Percentiles rank a stretch among this genome's conserved stretches.
Conservation (phyloP, 495 filamentous ascomycete genomes). For the Talaromyces thailandensis region DNA sequence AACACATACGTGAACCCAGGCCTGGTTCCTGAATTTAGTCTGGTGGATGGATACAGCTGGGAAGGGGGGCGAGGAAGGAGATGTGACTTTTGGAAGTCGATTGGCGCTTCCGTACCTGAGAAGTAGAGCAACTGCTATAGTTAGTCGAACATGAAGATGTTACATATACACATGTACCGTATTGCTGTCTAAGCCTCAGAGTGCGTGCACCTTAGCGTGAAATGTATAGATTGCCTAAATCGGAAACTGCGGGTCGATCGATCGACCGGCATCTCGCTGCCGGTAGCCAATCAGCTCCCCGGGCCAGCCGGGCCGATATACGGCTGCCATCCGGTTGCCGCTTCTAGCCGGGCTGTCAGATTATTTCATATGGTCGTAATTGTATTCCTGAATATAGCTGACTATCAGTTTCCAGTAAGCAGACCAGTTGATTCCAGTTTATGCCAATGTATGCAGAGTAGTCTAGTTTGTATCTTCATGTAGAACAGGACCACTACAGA, state of each 20-base stretch:
- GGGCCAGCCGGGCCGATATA: conserved; percentile 5
- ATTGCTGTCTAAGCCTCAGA: too few species aligned
- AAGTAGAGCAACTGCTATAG: too few species aligned
- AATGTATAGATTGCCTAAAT: not conserved
- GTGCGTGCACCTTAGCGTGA: not conserved
- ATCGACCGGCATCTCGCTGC: conserved; percentile 5
- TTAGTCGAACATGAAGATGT: too few species aligned
- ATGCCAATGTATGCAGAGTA: too few species aligned
- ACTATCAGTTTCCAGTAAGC: too few species aligned
- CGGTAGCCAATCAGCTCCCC: conserved; percentile 6
- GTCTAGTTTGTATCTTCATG: too few species aligned
- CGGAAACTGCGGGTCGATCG: not conserved
- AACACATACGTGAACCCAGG: conserved; percentile 25
- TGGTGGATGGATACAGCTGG: conserved; percentile 43
- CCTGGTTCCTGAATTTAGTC: conserved; percentile 33
- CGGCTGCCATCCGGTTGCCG: conserved; percentile 1
- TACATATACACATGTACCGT: too few species aligned
- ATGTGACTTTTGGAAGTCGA: conserved; percentile 48
- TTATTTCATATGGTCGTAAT: too few species aligned
- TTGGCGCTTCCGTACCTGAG: conserved; percentile 18
- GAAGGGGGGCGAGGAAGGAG: conserved; percentile 47
- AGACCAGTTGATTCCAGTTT: too few species aligned
- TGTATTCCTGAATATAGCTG: too few species aligned
- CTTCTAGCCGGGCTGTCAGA: not conserved
- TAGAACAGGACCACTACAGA: too few species aligned